phyloP scores from a whole-genome alignment of 345 rosid genomes.

The Syzygium grande region DNA sequence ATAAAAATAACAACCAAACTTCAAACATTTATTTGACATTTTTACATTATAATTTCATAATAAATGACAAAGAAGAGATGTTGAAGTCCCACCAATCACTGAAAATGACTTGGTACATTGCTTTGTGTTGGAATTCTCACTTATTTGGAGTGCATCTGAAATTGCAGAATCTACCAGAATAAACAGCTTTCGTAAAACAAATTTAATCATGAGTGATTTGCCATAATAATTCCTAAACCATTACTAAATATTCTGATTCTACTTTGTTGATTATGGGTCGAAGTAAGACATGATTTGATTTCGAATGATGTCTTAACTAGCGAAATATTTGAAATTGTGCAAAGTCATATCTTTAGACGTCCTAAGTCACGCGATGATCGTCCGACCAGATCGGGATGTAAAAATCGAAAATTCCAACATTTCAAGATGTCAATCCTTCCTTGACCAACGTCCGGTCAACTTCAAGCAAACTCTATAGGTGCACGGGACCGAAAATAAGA shows the following conservation, averaged over 20 bases:
- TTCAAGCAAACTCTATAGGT: accelerated
- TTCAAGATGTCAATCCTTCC: accelerated
- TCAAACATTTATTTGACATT: too few relatives aligned
- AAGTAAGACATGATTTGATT: not conserved
- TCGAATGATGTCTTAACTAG: not conserved
- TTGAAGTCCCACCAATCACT: not conserved
- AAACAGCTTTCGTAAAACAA: not conserved
- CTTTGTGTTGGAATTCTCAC: not conserved
- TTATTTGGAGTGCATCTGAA: not conserved
- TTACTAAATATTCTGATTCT: not conserved
- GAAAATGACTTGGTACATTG: not conserved
- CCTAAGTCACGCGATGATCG: not conserved
- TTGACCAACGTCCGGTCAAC: accelerated
- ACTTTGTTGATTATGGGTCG: not conserved
- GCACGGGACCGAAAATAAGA: not conserved
- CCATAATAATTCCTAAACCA: not conserved
- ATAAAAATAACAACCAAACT: too few relatives aligned
- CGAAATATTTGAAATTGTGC: not conserved
- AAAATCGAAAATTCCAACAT: not conserved
- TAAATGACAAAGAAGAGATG: too few relatives aligned
- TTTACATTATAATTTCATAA: too few relatives aligned
- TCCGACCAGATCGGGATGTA: accelerated
- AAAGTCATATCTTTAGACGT: not conserved
- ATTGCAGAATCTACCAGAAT: not conserved
- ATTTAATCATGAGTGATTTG: not conserved